Evolutionary conservation across 352 stramenopile genomes (phyloP).

Genomic region (Pythium aristosporum): DNA sequence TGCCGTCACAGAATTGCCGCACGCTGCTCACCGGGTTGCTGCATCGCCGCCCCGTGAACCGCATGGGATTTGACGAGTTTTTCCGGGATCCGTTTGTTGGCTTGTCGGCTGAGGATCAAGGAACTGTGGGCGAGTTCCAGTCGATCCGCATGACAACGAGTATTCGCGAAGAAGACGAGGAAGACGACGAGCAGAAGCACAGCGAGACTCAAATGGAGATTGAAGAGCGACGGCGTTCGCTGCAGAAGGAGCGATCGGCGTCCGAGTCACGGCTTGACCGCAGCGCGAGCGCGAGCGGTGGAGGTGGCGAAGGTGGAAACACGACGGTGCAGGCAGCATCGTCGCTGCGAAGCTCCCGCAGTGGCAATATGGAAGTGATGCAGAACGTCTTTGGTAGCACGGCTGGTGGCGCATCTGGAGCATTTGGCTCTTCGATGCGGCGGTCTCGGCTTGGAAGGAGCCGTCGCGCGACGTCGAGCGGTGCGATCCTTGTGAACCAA

Average conservation of each 20-base stretch:
- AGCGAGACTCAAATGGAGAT: neutral
- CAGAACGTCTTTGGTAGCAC: conserved; percentile 63
- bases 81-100: conserved; percentile 76
- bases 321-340: conserved; percentile 9
- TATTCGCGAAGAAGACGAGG: conserved; percentile 64
- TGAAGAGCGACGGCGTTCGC: conserved; percentile 3
- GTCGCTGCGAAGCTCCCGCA: conserved; percentile 46
- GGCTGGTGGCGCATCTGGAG: conserved; percentile 25
- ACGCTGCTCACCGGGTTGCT: conserved; percentile 76
- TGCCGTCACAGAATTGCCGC: conserved; percentile 81
- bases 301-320: conserved; percentile 20
- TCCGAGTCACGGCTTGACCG: conserved; percentile 30
- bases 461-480: conserved; percentile 56
- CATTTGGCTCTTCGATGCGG: conserved; percentile 37
- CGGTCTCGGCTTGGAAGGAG: conserved; percentile 56
- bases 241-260: conserved; percentile 32
- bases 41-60: conserved; percentile 80
- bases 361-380: conserved; percentile 67
- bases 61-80: conserved; percentile 92
- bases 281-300: neutral
- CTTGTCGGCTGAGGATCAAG: conserved; percentile 21
- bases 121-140: conserved; percentile 10
- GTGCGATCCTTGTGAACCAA: conserved; percentile 32
- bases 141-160: conserved; percentile 32
- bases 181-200: conserved; percentile 35